Evolutionary conservation across 1,284 basidiomycete species (phyloP).

Genomic region (Cryptococcus sp.): DNA sequence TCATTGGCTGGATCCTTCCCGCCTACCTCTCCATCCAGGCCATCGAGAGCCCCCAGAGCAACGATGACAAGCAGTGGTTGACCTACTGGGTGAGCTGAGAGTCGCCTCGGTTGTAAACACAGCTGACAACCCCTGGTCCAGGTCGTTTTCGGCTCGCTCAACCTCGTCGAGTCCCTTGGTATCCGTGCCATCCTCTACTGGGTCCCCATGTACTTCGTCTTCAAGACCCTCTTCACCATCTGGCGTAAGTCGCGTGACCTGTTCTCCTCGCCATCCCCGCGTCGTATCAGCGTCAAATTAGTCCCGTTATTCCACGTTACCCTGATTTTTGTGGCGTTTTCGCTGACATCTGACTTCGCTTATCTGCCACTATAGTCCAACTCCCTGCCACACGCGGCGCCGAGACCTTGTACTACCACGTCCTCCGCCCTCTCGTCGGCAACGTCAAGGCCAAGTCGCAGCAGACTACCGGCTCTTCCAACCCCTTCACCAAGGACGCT

Average conservation of each 20-base stretch:
- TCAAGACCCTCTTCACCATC: slow-evolving; percentile 84
- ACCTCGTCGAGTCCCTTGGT: slow-evolving; percentile 53
- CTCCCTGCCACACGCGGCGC: slow-evolving; percentile 64
- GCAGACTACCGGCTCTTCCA: slow-evolving; percentile 25
- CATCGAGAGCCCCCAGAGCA: slow-evolving; percentile 53
- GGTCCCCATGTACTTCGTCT: slow-evolving; percentile 73
- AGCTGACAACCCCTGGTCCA: slow-evolving; percentile 15
- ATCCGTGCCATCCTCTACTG: slow-evolving; percentile 53
- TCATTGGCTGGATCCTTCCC: slow-evolving; percentile 56
- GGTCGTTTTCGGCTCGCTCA: slow-evolving; percentile 54
- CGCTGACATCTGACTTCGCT: slow-evolving; percentile 1
- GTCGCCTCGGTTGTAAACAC: neutral
- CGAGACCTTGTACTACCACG: slow-evolving; percentile 66
- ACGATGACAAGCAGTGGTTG: slow-evolving; percentile 57
- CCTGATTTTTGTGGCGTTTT: too few relatives aligned
- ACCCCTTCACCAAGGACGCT: slow-evolving; percentile 31
- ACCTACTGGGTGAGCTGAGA: slow-evolving; percentile 51
- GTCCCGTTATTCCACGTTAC: neutral
- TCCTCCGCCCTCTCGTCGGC: slow-evolving; percentile 69
- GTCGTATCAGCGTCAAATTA: slow-evolving; percentile 16
- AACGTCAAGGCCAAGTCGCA: slow-evolving; percentile 48
- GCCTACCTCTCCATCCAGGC: slow-evolving; percentile 56
- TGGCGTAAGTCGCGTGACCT: slow-evolving; percentile 59
- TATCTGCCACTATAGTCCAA: slow-evolving; percentile 31
- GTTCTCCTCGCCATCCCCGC: neutral